Conservation (phyloP, 2,329 filamentous ascomycete species). For the Magnaporthales sp. region DNA sequence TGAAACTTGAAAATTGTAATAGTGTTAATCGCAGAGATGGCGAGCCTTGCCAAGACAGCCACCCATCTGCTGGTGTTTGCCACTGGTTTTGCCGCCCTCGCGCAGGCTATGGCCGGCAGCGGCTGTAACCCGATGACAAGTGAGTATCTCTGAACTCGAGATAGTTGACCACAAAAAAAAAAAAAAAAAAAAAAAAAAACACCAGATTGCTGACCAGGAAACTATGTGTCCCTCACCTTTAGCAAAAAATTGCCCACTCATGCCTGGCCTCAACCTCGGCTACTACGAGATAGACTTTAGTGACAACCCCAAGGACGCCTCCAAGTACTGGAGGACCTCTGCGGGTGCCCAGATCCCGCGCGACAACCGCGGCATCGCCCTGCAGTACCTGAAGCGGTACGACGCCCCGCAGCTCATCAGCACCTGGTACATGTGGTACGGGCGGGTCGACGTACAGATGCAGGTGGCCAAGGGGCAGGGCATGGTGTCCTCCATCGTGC, state of each 20-base stretch:
- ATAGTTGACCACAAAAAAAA: background rate
- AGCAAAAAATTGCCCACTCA: background rate
- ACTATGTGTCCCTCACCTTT: background rate
- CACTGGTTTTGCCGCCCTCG: background rate
- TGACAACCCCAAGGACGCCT: conserved; percentile 4
- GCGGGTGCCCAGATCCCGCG: background rate
- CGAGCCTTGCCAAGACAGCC: background rate
- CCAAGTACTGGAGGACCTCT: background rate
- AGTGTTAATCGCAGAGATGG: background rate
- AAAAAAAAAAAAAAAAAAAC: background rate
- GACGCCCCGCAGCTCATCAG: conserved; percentile 36
- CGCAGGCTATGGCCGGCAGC: background rate
- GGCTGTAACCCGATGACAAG: background rate
- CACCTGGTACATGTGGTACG: conserved; percentile 44
- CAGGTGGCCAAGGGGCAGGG: conserved; percentile 37
- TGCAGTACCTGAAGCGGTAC: conserved; percentile 3
- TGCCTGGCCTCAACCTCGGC: background rate
- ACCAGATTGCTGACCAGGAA: background rate
- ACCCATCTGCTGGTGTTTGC: background rate
- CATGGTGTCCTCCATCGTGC: conserved; percentile 38
- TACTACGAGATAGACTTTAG: conserved; percentile 10
- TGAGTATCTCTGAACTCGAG: background rate
- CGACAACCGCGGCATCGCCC: background rate
- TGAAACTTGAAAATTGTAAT: background rate
- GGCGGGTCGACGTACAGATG: conserved; percentile 36